Base-by-base conservation (phyloP, 495 filamentous ascomycete species). In the Lichenothelia convexa region DNA sequence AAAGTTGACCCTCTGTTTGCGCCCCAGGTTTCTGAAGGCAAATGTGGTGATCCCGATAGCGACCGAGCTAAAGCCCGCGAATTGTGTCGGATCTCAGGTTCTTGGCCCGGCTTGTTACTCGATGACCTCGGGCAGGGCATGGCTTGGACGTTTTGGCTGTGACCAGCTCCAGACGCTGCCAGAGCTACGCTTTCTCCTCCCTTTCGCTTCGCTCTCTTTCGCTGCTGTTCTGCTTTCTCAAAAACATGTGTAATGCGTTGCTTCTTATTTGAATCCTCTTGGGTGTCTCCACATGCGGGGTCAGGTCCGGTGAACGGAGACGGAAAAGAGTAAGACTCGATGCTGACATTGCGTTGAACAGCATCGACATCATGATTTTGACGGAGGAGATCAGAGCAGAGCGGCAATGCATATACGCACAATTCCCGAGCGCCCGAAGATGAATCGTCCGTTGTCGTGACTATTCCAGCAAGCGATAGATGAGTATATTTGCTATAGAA, bases 121-220 rank as follows among this genome's bases (percentile, higher is more conserved):
- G n/a, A n/a, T n/a, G n/a, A n/a, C n/a, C n/a, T n/a, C n/a, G n/a
- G n/a, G n/a, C n/a, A n/a, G n/a, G n/a, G n/a, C n/a, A n/a, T n/a
- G n/a, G n/a, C n/a, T n/a, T n/a, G n/a, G n/a, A n/a, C n/a, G n/a
- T n/a, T n/a, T n/a, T n/a, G n/a, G n/a, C n/a, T n/a, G n/a, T n/a
- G n/a, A n/a, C 50, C 30, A 35, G 44, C 30, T 18, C 36, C 41
- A 3, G 68, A 68, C 56, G 75, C 73, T 15, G 67, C 50, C 29
- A 67, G 62, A 1, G 72, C 62, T 13, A 75, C 62, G 20, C 59
- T 61, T 43, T 69, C 63, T 3, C 69, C 71, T 18, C 69, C 70
- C 31, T 60, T 59, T 35, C 66, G 59, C 33, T 62, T 64, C 11
- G 70, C 62, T 32, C 64, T 63, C 30, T 56, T 63, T 24, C 67